A percentile compares a stretch with the other conserved stretches of the same genome.
Evolutionary conservation across 176 grass and related monocot genomes (phyloP).

Genomic region (Musa schizocarpa): DNA sequence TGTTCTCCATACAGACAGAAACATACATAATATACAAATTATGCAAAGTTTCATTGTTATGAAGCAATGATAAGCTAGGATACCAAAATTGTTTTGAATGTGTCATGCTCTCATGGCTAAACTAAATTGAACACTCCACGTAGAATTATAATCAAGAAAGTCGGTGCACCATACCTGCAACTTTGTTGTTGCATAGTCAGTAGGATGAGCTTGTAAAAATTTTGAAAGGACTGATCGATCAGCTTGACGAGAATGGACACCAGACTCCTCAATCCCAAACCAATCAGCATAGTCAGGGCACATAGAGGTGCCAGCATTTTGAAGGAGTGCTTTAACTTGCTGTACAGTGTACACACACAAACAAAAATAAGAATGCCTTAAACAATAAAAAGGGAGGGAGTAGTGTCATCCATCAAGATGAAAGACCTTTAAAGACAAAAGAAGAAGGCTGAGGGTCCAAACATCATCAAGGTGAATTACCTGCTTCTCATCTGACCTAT

Average conservation of each 20-base stretch:
- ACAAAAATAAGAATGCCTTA: constrained; percentile 16
- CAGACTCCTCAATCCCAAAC: constrained; percentile 57
- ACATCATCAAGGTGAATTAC: constrained; percentile 22
- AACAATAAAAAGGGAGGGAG: constrained; percentile 14
- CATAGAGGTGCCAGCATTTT: constrained; percentile 88
- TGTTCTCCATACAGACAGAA: not conserved
- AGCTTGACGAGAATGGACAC: constrained; percentile 47
- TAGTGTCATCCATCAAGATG: not conserved
- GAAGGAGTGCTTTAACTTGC: constrained; percentile 94
- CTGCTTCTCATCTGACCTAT: constrained; percentile 96
- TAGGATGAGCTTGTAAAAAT: constrained; percentile 83
- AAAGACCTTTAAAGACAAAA: constrained; percentile 18
- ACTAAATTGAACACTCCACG: not conserved
- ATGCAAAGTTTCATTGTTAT: not conserved
- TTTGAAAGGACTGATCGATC: constrained; percentile 61
- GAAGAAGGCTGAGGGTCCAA: not conserved
- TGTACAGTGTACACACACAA: constrained; percentile 17
- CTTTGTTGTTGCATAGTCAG: constrained; percentile 90
- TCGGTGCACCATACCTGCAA: constrained; percentile 43
- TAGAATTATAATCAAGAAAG: not conserved
- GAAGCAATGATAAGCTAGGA: not conserved
- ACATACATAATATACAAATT: not conserved
- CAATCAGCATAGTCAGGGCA: constrained; percentile 81
- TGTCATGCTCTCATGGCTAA: not conserved
- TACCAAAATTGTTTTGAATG: not conserved